phyloP scores from a whole-genome alignment of 106 monocot genomes.

The Chionographis japonica region DNA sequence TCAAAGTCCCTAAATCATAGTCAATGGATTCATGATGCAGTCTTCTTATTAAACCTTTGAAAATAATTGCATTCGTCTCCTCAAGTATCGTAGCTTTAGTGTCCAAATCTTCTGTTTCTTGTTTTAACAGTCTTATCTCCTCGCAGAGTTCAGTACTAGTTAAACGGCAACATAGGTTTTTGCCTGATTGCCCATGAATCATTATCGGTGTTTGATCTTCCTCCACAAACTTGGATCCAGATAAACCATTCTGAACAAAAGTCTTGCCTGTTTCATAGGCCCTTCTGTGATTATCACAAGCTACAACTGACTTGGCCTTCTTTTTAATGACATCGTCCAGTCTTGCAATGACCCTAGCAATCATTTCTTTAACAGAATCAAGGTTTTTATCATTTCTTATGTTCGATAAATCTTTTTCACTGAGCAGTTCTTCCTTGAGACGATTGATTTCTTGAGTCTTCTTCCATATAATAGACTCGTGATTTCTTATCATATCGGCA shows the following conservation, averaged over 20 bases:
- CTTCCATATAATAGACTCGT: conserved; percentile 21
- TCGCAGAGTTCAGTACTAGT: neutral
- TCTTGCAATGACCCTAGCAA: conserved; percentile 17
- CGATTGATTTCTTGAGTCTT: conserved; percentile 22
- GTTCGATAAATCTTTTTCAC: conserved; percentile 4
- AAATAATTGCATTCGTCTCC: conserved; percentile 21
- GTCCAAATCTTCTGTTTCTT: conserved; percentile 20
- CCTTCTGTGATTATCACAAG: neutral
- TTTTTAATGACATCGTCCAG: conserved; percentile 26
- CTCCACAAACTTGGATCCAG: neutral
- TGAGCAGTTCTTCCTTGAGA: conserved; percentile 5
- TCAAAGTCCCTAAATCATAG: conserved; percentile 7
- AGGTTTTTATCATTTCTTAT: conserved; percentile 9
- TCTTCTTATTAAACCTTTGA: conserved; percentile 12
- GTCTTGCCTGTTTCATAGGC: neutral
- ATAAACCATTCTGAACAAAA: neutral
- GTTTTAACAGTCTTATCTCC: conserved; percentile 16
- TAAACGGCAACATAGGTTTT: conserved; percentile 5
- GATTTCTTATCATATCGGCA: conserved; percentile 21
- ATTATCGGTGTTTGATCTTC: neutral
- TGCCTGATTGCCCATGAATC: neutral
- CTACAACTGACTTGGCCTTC: conserved; percentile 1
- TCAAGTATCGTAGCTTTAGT: conserved; percentile 12
- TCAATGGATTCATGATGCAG: conserved; percentile 15
- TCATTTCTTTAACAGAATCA: conserved; percentile 10